A percentile compares a stretch with the other conserved stretches of the same genome.
Evolutionary conservation across 2,329 filamentous ascomycete species (phyloP).

Genomic region (Magnaporthiopsis poae): DNA sequence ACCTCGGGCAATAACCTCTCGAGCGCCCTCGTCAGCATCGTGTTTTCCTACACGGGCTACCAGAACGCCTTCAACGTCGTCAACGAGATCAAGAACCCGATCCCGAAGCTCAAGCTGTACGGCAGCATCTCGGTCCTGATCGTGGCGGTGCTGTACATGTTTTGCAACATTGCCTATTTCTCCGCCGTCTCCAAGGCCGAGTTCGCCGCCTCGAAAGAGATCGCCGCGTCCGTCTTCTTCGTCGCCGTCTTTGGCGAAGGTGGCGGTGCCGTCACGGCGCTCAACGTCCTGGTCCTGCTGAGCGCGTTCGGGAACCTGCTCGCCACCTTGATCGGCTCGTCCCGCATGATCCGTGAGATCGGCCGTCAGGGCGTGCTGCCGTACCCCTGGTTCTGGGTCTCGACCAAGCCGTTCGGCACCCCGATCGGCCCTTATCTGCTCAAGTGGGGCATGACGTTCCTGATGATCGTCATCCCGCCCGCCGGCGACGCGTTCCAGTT

Average conservation of each 20-base stretch:
- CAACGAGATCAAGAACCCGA: conserved; percentile 51
- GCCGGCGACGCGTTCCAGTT: conserved; percentile 58
- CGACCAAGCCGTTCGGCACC: conserved; percentile 52
- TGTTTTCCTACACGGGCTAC: conserved; percentile 49
- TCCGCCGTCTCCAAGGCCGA: conserved; percentile 43
- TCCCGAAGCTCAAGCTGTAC: conserved; percentile 42
- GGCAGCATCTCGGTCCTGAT: conserved; percentile 39
- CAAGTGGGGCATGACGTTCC: conserved; percentile 44
- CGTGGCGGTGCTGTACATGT: conserved; percentile 44
- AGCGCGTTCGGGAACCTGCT: conserved; percentile 50
- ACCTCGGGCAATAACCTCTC: conserved; percentile 36
- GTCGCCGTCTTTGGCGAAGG: conserved; percentile 43
- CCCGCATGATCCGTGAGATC: conserved; percentile 49
- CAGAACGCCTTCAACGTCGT: conserved; percentile 51
- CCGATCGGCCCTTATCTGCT: conserved; percentile 48
- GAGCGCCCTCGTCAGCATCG: conserved; percentile 49
- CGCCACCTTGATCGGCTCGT: conserved; percentile 44
- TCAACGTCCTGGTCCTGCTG: conserved; percentile 48
- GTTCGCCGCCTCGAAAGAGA: conserved; percentile 40
- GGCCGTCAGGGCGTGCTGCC: conserved; percentile 53
- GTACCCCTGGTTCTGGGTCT: conserved; percentile 49
- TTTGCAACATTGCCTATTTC: conserved; percentile 53
- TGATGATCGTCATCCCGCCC: conserved; percentile 52
- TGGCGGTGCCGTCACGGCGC: conserved; percentile 34
- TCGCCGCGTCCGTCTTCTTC: conserved; percentile 50